phyloP scores from a whole-genome alignment of 2,329 filamentous ascomycete genomes.

The Sclerotinia minor region DNA sequence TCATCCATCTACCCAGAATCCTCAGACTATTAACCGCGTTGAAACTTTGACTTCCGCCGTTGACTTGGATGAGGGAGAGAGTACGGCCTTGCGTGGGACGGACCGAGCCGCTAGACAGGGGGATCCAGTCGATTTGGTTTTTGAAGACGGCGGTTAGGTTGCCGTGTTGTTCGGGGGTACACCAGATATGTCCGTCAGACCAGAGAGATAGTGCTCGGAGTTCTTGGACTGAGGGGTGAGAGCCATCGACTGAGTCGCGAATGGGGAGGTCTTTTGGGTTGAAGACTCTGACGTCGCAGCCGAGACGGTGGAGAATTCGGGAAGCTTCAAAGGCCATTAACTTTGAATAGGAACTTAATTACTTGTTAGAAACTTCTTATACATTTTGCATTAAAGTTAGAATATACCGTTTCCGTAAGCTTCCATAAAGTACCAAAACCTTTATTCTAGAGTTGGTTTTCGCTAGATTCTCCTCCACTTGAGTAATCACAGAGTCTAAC shows the following conservation, averaged over 20 bases:
- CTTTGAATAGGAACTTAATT: conserved; percentile 55
- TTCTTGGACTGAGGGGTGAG: conserved; percentile 62
- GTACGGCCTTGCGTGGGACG: conserved; percentile 67
- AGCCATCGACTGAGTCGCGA: conserved; percentile 58
- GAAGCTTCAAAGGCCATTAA: conserved; percentile 60
- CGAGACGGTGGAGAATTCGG: conserved; percentile 62
- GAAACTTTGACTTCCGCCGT: conserved; percentile 65
- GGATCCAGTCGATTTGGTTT: conserved; percentile 71
- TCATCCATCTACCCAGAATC: conserved; percentile 67
- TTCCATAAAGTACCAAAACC: conserved; percentile 62
- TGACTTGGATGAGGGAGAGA: conserved; percentile 61
- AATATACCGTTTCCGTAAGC: conserved; percentile 48
- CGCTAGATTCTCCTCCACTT: conserved; percentile 51
- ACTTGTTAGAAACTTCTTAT: not conserved
- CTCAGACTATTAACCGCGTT: conserved; percentile 67
- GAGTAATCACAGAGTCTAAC: conserved; percentile 51
- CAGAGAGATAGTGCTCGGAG: conserved; percentile 60
- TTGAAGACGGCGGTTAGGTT: conserved; percentile 68
- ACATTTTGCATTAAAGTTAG: not conserved
- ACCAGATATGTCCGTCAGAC: conserved; percentile 68
- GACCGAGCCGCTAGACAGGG: conserved; percentile 59
- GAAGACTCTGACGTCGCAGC: conserved; percentile 65
- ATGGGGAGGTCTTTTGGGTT: conserved; percentile 59
- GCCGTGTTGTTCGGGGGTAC: conserved; percentile 66
- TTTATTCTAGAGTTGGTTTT: conserved; percentile 46